phyloP scores from a whole-genome alignment of 164 flowering plant species.

The Stephania yunnanensis region DNA sequence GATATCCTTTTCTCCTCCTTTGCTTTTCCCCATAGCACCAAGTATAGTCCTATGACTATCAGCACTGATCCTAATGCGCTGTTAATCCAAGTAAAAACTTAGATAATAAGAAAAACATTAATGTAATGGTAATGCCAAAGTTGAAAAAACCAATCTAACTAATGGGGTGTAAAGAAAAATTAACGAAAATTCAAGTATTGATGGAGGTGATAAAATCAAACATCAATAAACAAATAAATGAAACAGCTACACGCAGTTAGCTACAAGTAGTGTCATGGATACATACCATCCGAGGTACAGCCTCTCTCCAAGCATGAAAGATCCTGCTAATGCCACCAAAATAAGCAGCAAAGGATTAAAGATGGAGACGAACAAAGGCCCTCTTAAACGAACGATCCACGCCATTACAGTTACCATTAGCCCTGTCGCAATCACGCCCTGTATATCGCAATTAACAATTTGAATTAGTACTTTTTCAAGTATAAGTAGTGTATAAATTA shows the following conservation, averaged over 20 bases:
- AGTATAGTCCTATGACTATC: conserved; percentile 40
- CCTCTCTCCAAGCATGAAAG: conserved; percentile 38
- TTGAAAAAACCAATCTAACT: not conserved
- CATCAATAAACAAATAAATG: too few species aligned
- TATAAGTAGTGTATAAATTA: too few species aligned
- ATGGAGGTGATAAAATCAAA: too few species aligned
- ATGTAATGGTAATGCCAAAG: not conserved
- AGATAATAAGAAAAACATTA: not conserved
- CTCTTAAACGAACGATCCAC: conserved; percentile 42
- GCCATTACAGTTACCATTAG: conserved; percentile 31
- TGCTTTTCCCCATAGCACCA: conserved; percentile 49
- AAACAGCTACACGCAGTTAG: too few species aligned
- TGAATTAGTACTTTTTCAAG: not conserved
- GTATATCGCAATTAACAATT: not conserved
- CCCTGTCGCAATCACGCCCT: conserved; percentile 50
- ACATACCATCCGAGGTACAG: conserved; percentile 44
- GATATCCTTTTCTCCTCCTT: conserved; percentile 28
- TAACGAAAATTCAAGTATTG: too few species aligned
- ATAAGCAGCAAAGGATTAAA: conserved; percentile 56
- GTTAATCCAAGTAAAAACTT: not conserved
- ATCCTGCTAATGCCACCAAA: conserved; percentile 38
- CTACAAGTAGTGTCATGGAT: too few species aligned
- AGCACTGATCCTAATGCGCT: conserved; percentile 37
- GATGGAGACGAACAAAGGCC: conserved; percentile 53
- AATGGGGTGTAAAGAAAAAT: not conserved